Evolutionary conservation across 768 basidiomycete species (phyloP).

Genomic region (Podaxis rugospora): DNA sequence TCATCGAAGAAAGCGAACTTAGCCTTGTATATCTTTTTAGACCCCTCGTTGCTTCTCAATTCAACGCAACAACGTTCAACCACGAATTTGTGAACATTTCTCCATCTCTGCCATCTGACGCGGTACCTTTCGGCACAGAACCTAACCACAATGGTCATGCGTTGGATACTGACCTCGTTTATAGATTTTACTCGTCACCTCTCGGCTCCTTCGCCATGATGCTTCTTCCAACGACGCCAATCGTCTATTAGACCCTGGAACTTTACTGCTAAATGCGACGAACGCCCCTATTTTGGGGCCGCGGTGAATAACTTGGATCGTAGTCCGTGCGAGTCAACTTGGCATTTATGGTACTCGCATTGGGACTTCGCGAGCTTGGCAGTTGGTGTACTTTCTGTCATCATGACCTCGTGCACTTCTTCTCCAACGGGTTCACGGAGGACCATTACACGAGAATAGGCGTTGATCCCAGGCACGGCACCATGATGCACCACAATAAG

Average conservation of each 20-base stretch:
- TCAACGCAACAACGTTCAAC: conserved; percentile 4
- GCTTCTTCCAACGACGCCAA: background rate
- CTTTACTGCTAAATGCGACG: background rate
- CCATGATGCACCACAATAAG: background rate
- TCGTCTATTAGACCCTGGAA: background rate
- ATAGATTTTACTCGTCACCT: background rate
- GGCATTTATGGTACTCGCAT: background rate
- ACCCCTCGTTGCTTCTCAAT: background rate
- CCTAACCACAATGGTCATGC: background rate
- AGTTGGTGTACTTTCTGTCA: background rate
- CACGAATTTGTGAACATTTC: conserved; percentile 1
- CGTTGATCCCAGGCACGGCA: conserved; percentile 7
- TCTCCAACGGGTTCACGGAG: background rate
- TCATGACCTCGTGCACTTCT: background rate
- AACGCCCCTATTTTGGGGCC: background rate
- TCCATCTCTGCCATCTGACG: background rate
- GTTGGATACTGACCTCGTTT: background rate
- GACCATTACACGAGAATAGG: background rate
- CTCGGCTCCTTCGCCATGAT: background rate
- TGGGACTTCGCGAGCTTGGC: conserved; percentile 3
- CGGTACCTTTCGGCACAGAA: background rate
- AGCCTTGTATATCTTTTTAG: background rate
- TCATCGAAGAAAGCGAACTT: background rate
- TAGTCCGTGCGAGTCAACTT: background rate
- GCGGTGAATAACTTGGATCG: background rate